Evolutionary conservation across 768 basidiomycete genomes (phyloP).

Genomic region (Exsudoporus frostii): DNA sequence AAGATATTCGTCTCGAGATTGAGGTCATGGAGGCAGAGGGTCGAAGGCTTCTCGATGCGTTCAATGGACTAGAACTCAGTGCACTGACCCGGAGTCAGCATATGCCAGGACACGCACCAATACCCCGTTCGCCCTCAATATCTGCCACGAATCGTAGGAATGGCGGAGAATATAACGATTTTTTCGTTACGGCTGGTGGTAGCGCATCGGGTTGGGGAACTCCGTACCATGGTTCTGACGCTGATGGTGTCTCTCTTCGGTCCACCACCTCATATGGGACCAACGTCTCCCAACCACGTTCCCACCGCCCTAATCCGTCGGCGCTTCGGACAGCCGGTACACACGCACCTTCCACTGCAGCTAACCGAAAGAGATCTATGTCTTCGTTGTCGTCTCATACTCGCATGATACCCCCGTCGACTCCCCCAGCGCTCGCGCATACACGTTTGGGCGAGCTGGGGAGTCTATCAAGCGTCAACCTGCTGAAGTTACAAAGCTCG

Average conservation of each 20-base stretch:
- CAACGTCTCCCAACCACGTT: constrained; percentile 45
- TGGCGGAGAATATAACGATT: constrained; percentile 25
- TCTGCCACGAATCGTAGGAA: constrained; percentile 26
- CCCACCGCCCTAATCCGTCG: constrained; percentile 39
- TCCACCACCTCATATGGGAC: constrained; percentile 53
- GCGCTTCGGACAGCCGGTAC: constrained; percentile 33
- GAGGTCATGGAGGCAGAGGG: constrained; percentile 68
- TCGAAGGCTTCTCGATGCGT: constrained; percentile 69
- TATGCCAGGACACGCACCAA: constrained; percentile 15
- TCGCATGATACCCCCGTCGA: constrained; percentile 34
- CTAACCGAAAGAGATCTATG: constrained; percentile 54
- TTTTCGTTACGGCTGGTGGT: constrained; percentile 22
- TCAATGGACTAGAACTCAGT: constrained; percentile 73
- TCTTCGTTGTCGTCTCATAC: constrained; percentile 58
- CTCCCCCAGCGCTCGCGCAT: constrained; percentile 29
- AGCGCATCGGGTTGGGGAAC: constrained; percentile 31
- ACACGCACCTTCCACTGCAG: constrained; percentile 27
- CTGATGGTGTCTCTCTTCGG: constrained; percentile 49
- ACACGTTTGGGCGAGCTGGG: constrained; percentile 32
- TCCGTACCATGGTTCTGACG: constrained; percentile 37
- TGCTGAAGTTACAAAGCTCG: constrained; percentile 40
- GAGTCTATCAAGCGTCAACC: constrained; percentile 47
- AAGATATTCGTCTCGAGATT: constrained; percentile 66
- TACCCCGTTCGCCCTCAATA: constrained; percentile 31
- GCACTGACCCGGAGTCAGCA: constrained; percentile 47